Evolutionary conservation across 352 stramenopile species (phyloP).

Genomic region (Phytopythium chamaehyphon): DNA sequence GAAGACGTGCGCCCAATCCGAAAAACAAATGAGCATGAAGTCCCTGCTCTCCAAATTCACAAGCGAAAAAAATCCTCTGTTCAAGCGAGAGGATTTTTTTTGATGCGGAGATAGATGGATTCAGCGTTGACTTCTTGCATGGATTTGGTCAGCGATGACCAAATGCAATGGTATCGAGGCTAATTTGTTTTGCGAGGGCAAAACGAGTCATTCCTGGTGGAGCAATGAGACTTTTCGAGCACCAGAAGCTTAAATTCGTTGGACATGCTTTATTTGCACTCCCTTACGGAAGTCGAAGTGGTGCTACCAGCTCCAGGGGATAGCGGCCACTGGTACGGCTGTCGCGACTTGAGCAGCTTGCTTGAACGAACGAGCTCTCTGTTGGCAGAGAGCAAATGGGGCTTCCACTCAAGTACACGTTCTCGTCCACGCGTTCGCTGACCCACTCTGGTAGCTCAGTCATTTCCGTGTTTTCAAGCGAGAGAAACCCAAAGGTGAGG

Average conservation of each 20-base stretch:
- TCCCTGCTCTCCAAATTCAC: conserved; percentile 47
- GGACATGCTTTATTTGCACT: not conserved
- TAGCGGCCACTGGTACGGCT: conserved; percentile 8
- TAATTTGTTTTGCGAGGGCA: too few species aligned
- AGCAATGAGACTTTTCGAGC: too few species aligned
- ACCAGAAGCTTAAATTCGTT: too few species aligned
- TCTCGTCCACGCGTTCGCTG: conserved; percentile 14
- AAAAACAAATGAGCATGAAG: conserved; percentile 23
- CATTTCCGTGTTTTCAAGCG: conserved; percentile 14
- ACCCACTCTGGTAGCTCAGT: conserved; percentile 6
- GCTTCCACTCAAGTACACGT: conserved; percentile 22
- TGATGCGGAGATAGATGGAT: too few species aligned
- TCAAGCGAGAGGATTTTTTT: too few species aligned
- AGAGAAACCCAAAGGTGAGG: conserved; percentile 21
- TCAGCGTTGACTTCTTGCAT: too few species aligned
- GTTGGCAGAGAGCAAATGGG: conserved; percentile 20
- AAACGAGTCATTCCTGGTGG: too few species aligned
- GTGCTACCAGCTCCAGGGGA: conserved; percentile 12
- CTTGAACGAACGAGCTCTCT: not conserved
- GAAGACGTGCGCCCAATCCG: not conserved
- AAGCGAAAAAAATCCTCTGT: too few species aligned
- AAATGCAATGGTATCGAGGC: too few species aligned
- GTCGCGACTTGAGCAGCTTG: conserved; percentile 7
- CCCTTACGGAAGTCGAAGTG: conserved; percentile 6
- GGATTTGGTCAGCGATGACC: too few species aligned